These are phyloP conservation scores for Stagonosporopsis vannaccii DNA, from an alignment of 2,329 filamentous ascomycete genomes.

Conservation along the genomic window DNA sequence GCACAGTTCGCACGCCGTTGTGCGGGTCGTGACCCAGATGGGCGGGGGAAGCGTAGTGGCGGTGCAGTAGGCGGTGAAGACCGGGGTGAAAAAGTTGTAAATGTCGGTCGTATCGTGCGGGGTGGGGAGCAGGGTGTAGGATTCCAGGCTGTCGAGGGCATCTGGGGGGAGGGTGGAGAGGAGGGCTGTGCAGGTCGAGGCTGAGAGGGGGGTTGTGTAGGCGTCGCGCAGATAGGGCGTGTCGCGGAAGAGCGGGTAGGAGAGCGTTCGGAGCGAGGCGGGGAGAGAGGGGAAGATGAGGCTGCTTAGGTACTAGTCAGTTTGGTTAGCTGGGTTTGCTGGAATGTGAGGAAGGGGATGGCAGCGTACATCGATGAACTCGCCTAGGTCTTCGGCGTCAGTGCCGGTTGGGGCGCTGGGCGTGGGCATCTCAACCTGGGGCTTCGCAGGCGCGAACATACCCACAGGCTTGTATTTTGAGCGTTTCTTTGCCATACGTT, in stretches of 20 bases:
- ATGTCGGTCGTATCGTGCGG: conserved; percentile 48
- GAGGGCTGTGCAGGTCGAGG: conserved; percentile 59
- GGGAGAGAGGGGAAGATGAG: conserved; percentile 74
- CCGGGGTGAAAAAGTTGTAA: conserved; percentile 66
- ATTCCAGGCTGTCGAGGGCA: conserved; percentile 70
- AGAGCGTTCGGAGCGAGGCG: conserved; percentile 64
- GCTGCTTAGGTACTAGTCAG: conserved; percentile 70
- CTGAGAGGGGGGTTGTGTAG: conserved; percentile 66
- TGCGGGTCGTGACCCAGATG: conserved; percentile 65
- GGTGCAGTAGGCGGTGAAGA: conserved; percentile 69
- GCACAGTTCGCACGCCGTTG: conserved; percentile 74
- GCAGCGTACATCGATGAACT: conserved; percentile 74
- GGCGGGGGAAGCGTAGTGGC: conserved; percentile 68
- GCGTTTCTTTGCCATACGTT: conserved; percentile 38
- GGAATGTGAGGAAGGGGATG: neutral
- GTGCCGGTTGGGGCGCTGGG: conserved; percentile 11
- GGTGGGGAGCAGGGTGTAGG: conserved; percentile 69
- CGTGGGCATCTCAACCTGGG: conserved; percentile 1
- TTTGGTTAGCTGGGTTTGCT: neutral
- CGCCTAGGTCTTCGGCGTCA: conserved; percentile 73
- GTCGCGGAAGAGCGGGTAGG: conserved; percentile 64
- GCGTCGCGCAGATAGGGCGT: conserved; percentile 58
- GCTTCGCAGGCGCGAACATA: conserved; percentile 14
- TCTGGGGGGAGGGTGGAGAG: conserved; percentile 62
- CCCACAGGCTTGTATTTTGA: conserved; percentile 40